Conservation (phyloP, 768 basidiomycete species). For the Amanita exitialis region DNA sequence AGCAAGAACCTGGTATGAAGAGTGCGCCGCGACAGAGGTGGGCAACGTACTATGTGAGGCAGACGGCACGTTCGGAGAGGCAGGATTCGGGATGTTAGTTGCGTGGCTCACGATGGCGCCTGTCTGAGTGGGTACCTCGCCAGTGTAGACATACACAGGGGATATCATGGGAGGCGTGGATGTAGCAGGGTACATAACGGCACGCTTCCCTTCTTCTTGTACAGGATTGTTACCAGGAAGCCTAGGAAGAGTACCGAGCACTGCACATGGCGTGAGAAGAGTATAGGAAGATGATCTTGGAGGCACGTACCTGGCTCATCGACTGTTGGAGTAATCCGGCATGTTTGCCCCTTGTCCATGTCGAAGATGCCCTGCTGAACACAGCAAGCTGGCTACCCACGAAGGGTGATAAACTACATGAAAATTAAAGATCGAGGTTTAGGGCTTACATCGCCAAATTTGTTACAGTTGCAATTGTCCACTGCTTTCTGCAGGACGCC, state of each 20-base stretch:
- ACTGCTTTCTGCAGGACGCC: slow-evolving; percentile 46
- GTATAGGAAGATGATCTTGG: background rate
- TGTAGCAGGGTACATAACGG: slow-evolving; percentile 22
- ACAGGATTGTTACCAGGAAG: slow-evolving; percentile 51
- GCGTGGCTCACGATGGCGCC: slow-evolving; percentile 15
- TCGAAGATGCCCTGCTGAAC: slow-evolving; percentile 33
- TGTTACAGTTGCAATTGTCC: slow-evolving; percentile 39
- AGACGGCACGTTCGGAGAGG: background rate
- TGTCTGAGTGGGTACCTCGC: slow-evolving; percentile 24
- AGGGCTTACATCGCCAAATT: slow-evolving; percentile 29
- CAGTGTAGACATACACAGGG: slow-evolving; percentile 39
- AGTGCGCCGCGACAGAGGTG: background rate
- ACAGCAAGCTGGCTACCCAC: slow-evolving; percentile 32
- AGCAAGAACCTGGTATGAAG: background rate
- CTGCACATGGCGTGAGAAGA: slow-evolving; percentile 16
- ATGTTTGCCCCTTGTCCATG: slow-evolving; percentile 27
- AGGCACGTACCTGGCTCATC: slow-evolving; percentile 33
- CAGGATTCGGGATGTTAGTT: background rate
- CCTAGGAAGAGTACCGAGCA: slow-evolving; percentile 31
- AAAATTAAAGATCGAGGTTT: background rate
- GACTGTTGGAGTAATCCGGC: slow-evolving; percentile 35
- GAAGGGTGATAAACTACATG: slow-evolving; percentile 3
- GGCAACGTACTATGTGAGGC: background rate
- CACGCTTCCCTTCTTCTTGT: slow-evolving; percentile 23
- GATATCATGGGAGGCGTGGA: slow-evolving; percentile 28